phyloP scores from a whole-genome alignment of 2,329 filamentous ascomycete species.

The Chaetoscypha palmicola region DNA sequence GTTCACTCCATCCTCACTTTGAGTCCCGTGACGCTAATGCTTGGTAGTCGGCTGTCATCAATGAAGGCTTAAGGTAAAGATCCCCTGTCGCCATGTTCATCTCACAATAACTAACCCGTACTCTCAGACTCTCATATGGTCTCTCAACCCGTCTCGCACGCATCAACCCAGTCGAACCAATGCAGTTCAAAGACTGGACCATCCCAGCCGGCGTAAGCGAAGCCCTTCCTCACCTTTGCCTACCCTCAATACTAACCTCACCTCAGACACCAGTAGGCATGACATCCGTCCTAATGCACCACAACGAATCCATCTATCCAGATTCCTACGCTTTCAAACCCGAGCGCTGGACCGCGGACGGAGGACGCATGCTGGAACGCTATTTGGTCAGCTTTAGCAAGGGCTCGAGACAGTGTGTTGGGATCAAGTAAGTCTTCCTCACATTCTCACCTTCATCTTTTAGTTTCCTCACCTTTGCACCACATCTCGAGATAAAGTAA shows the following conservation, averaged over 20 bases:
- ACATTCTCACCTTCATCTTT: too few relatives aligned
- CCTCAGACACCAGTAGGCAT: conserved; percentile 20
- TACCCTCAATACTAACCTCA: neutral
- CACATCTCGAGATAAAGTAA: neutral
- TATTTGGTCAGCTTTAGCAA: conserved; percentile 23
- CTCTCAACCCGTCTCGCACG: conserved; percentile 27
- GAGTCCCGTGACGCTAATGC: neutral
- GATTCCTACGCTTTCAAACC: conserved; percentile 29
- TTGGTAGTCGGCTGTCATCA: conserved; percentile 9
- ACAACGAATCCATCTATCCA: conserved; percentile 28
- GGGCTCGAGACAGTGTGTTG: conserved; percentile 20
- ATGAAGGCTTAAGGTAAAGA: conserved; percentile 15
- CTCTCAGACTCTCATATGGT: conserved; percentile 20
- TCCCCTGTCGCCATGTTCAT: neutral
- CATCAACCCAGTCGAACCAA: conserved; percentile 21
- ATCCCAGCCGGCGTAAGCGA: conserved; percentile 25
- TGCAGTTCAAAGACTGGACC: conserved; percentile 16
- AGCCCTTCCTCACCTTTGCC: neutral
- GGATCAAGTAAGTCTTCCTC: conserved; percentile 14
- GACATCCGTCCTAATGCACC: conserved; percentile 24
- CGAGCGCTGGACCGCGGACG: conserved; percentile 34
- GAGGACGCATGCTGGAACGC: conserved; percentile 9
- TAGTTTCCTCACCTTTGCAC: too few relatives aligned
- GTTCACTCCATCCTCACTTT: neutral
- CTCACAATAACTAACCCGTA: neutral